These are phyloP conservation scores for Gossypium laxum DNA, from an alignment of 441 rosid species.

Conservation along the genomic window DNA sequence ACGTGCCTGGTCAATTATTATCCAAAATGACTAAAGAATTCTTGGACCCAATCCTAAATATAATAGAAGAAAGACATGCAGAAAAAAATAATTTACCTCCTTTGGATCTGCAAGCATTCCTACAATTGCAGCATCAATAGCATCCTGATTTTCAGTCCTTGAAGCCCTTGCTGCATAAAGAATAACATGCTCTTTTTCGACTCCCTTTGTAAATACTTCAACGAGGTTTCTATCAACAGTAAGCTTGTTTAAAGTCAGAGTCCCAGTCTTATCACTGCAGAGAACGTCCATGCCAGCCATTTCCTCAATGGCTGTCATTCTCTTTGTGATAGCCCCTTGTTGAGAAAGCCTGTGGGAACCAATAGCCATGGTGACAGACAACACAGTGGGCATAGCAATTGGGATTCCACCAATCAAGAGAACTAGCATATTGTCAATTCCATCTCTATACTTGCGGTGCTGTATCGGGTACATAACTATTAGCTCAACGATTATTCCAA, in stretches of 20 bases:
- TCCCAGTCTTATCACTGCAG: constrained; percentile 88
- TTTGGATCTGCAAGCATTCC: constrained; percentile 93
- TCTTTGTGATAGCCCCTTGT: constrained; percentile 90
- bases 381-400: constrained; percentile 84
- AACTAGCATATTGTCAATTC: constrained; percentile 77
- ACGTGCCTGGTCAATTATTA: constrained; percentile 43
- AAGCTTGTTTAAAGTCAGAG: constrained; percentile 72
- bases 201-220: constrained; percentile 69
- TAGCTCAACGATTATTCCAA: constrained; percentile 54
- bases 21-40: neutral
- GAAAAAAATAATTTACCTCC: constrained; percentile 38
- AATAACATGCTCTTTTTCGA: constrained; percentile 65
- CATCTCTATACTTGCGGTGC: constrained; percentile 56
- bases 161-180: constrained; percentile 89
- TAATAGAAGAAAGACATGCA: neutral
- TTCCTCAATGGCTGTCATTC: constrained; percentile 96
- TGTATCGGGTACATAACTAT: constrained; percentile 77
- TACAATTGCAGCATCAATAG: constrained; percentile 94
- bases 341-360: constrained; percentile 81
- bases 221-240: constrained; percentile 60
- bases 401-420: constrained; percentile 91
- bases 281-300: constrained; percentile 96
- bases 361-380: constrained; percentile 89
- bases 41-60: neutral
- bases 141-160: constrained; percentile 91